Base-by-base conservation (phyloP, 805 yeast species). In the Cyberlindnera subsufficiens region DNA sequence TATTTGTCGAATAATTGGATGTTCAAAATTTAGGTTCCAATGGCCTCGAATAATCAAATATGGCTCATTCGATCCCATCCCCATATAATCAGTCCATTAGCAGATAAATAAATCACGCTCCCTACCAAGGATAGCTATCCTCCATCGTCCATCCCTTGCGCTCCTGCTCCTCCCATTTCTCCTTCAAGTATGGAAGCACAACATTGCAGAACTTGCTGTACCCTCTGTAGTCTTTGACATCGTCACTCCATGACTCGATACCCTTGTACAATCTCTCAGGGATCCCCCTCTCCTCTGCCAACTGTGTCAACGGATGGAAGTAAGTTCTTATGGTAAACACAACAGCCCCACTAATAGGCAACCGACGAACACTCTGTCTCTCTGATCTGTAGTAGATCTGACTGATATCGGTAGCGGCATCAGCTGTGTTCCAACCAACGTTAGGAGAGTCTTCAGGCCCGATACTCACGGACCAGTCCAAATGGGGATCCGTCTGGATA, bases 391-490 rank as follows among this genome's bases (percentile, higher is more conserved):
- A 79, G 58, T 71, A 75, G 29, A 81, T 56, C 45, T 71, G 69
- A 15, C 61, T 63, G 8, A 77, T 59, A 27, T 66, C 69, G 1
- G 57, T 58, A 3, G 85, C 85, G 13, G 65, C 60, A 13, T 59
- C 52, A 6, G 86, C 83, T 1, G 86, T 75, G 53, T 77, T 70
- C 86, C 87, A 80, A 18, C 85, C 85, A 33, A 80, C 78, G 8
- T 58, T 64, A 8, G 68, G 72, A 11, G 60, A 56, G 39, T 63
- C 62, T 53, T 81, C 86, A 46, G 71, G 65, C 8, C 87, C 87
- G 52, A 81, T 80, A 0, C 84, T 75, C 6, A 57, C 42, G 1
- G 86, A 79, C 87, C 87, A 80, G 22, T 78, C 82, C 43, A 80
- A 60, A 43, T 75, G 70, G 42, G 71, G 72, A 55, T 80, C 86